A percentile compares a stretch with the other conserved stretches of the same genome.
Evolutionary conservation across 176 grass and related monocot genomes (phyloP).

Genomic region (Hsuehochloa calcarea): DNA sequence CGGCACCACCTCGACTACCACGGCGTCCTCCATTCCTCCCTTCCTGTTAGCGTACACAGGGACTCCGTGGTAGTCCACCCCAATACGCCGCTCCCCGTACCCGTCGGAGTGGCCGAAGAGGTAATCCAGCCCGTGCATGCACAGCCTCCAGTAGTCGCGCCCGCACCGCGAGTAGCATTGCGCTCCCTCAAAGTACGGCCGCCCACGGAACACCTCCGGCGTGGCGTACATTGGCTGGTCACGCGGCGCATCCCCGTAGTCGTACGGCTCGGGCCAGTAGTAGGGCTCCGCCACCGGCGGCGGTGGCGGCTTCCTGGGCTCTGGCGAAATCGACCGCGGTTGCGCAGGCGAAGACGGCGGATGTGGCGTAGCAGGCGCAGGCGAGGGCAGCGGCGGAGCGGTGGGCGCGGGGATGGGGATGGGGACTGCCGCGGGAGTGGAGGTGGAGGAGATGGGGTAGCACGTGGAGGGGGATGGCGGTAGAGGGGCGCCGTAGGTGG

Average conservation of each 20-base stretch:
- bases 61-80: conserved; percentile 52
- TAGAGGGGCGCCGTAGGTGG: conserved; percentile 58
- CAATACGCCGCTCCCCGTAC: conserved; percentile 69
- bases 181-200: conserved; percentile 32
- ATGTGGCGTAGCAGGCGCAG: not conserved
- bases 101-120: conserved; percentile 85
- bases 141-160: conserved; percentile 60
- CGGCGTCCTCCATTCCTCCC: conserved; percentile 29
- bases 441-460: conserved; percentile 36
- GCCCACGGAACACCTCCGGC: conserved; percentile 58
- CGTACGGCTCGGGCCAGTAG: conserved; percentile 62
- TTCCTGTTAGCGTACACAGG: conserved; percentile 85
- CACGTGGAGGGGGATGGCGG: conserved; percentile 42
- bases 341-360: not conserved
- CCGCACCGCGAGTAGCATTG: conserved; percentile 25
- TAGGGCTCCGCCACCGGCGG: conserved; percentile 39
- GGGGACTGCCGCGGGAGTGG: not conserved
- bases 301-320: not conserved
- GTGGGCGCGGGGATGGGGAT: not conserved
- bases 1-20: conserved; percentile 58
- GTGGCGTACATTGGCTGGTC: conserved; percentile 36
- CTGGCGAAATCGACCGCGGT: not conserved
- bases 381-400: not conserved
- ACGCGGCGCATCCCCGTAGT: conserved; percentile 39
- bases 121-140: conserved; percentile 74